Base-by-base conservation (phyloP, 495 filamentous ascomycete genomes). In the Xylaria grammica region DNA sequence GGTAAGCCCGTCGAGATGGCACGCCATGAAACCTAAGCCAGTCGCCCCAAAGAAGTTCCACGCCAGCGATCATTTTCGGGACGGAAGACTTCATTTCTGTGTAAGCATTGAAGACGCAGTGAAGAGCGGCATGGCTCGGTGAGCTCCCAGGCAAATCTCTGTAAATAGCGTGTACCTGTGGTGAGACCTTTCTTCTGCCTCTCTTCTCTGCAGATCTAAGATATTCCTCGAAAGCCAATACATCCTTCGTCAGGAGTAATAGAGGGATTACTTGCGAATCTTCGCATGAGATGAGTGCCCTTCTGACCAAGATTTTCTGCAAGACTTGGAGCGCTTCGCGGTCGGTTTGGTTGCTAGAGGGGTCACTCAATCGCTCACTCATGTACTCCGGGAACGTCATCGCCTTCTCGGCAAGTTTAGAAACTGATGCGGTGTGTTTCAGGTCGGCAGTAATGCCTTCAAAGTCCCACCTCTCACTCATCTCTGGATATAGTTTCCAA, bases 21-120 rank as follows among this genome's bases (percentile, higher is more conserved):
- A 56, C 60, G 26, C 59, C 68, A 40, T 81, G 73, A 50, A 77
- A 71, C 11, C 62, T 65, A 53, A 81, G 75, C 78, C 80, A 89
- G 68, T 90, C 87, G 34, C 80, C 73, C 57, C 84, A 74, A n/a
- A 89, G 63, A 58, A 78, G 66, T 53, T 84, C 76, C 62, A 89
- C 76, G 3, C 80, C 84, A 6, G 65, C 67, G 26, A 71, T 68
- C 48, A 74, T 79, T 38, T 53, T 36, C 13, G 65, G 60, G n/a
- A 63, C 8, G 2, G 69, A 54, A 19, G 24, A 38, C 17, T 8
- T 81, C 67, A 60, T 73, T 32, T 17, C 69, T 62, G 58, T 78
- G 75, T 60, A 81, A 75, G 61, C 72, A n/a, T 78, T 66, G 60
- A 86, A 76, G 9, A 81, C 69, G 19, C 66, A 62, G 32, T 80